Evolutionary conservation across 371 early-diverging fungal species (phyloP), one percentile per base, ranked within the genome.

Genomic region (Conidiobolus incongruus): DNA sequence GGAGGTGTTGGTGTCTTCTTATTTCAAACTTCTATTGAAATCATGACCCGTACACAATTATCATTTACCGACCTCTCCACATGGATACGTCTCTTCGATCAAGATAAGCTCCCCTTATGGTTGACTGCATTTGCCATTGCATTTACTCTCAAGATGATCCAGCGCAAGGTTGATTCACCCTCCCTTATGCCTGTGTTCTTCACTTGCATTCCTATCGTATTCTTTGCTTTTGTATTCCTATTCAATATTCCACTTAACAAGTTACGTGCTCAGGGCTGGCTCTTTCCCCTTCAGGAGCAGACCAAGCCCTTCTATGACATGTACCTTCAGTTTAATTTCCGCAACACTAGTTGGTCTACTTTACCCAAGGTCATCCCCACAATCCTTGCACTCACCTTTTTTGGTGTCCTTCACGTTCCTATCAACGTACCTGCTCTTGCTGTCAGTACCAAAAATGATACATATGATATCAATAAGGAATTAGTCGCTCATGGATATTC

Each of bases 1-100:
- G 94, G 77, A 37, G 90, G 90, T 26, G 85, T 89, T 5, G 93
- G 93, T 24, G 82, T 84, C 67, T 95, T 95, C 59, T 54, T 95
- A 51, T 48, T 92, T 13, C 68, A 78, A 43, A 95, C 96, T 0
- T 94, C 78, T 22, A 57, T 95, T 23, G 96, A 95, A 57, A 80
- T 92, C 6, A 75, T 87, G 0, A 74, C 81, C 1, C 64, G 70
- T 40, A 49, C 79, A 32, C 65, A 65, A 15, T 58, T 57, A 20
- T 52, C 62, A 35, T 47, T 77, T 31, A 53, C 59, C 0, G 56
- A 65, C 32, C 58, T 61, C 1, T 70, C 68, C 20, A 51, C 77
- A 46, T 40, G 30, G 17, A 59, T 55, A 33, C 61, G 61, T 15
- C 70, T 79, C 49, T 23, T 65, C 17, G 65, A 63, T 42, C 45